A percentile compares a stretch with the other conserved stretches of the same genome.
Conservation (phyloP, 1,284 basidiomycete genomes). For the Ustilago bromivora region DNA sequence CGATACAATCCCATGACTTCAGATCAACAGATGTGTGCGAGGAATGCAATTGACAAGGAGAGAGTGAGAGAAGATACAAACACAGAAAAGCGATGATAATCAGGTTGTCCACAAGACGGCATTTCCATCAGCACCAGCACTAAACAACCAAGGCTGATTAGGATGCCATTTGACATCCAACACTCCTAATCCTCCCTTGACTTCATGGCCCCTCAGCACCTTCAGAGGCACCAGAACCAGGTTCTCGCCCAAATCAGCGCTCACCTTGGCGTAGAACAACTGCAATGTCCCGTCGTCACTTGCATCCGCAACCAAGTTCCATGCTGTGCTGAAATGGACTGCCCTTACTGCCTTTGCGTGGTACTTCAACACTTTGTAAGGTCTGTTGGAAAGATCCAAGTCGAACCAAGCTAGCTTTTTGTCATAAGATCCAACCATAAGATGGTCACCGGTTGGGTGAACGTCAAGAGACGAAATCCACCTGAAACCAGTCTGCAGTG, state of each 20-base stretch:
- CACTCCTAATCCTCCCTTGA: constrained; percentile 88
- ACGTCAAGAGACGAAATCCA: constrained; percentile 98
- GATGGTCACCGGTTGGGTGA: constrained; percentile 85
- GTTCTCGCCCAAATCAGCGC: constrained; percentile 83
- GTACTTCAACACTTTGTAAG: constrained; percentile 96
- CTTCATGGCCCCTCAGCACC: constrained; percentile 88
- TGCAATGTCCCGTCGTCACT: constrained; percentile 97
- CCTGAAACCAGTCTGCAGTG: constrained; percentile 88
- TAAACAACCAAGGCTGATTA: constrained; percentile 91
- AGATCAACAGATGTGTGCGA: neutral
- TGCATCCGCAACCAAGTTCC: constrained; percentile 93
- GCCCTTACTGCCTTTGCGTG: constrained; percentile 91
- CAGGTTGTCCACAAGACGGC: constrained; percentile 80
- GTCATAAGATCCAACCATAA: constrained; percentile 97
- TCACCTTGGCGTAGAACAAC: constrained; percentile 94
- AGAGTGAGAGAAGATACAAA: neutral
- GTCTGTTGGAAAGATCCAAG: constrained; percentile 91
- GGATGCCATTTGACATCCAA: constrained; percentile 90
- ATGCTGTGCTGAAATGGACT: constrained; percentile 82
- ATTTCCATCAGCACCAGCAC: constrained; percentile 90
- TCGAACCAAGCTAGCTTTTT: constrained; percentile 99
- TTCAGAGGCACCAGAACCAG: constrained; percentile 97
- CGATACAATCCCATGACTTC: neutral
- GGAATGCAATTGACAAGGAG: neutral
- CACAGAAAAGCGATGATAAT: constrained; percentile 1